phyloP scores from a whole-genome alignment of 805 yeast genomes.

The Lipomyces japonicus region DNA sequence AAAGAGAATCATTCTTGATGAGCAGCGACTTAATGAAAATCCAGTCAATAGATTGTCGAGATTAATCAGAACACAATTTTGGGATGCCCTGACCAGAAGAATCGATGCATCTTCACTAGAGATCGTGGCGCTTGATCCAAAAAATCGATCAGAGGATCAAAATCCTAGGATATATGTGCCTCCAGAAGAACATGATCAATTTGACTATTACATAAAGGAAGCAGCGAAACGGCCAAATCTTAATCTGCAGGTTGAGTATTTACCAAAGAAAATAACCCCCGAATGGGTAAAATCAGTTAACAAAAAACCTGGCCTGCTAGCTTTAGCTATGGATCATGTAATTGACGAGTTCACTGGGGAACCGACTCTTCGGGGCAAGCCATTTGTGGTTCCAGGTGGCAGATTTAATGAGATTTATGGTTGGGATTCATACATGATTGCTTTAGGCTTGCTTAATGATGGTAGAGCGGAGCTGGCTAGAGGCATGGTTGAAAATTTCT shows the following conservation, averaged over 20 bases:
- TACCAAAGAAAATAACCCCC: slow-evolving; percentile 73
- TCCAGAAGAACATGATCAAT: slow-evolving; percentile 63
- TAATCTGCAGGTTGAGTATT: slow-evolving; percentile 65
- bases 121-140: slow-evolving; percentile 73
- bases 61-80: slow-evolving; percentile 69
- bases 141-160: slow-evolving; percentile 60
- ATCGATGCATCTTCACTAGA: slow-evolving; percentile 60
- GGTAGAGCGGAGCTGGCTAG: slow-evolving; percentile 65
- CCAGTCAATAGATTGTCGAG: slow-evolving; percentile 77
- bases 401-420: slow-evolving; percentile 95
- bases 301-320: slow-evolving; percentile 77
- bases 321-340: slow-evolving; percentile 63
- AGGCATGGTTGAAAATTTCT: slow-evolving; percentile 89
- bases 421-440: slow-evolving; percentile 95
- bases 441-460: slow-evolving; percentile 73
- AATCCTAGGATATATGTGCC: slow-evolving; percentile 80
- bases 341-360: slow-evolving; percentile 51
- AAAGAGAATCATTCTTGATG: slow-evolving; percentile 73
- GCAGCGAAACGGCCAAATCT: slow-evolving; percentile 53
- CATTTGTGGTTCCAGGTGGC: slow-evolving; percentile 96
- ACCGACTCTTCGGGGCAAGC: slow-evolving; percentile 57
- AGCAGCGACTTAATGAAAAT: slow-evolving; percentile 76
- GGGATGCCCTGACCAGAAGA: slow-evolving; percentile 73
- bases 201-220: slow-evolving; percentile 57
- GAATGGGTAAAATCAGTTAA: slow-evolving; percentile 74